Evolutionary conservation across 768 basidiomycete species (phyloP), one percentile per base, ranked within the genome.

Genomic region (Tricholoma flavovirens): DNA sequence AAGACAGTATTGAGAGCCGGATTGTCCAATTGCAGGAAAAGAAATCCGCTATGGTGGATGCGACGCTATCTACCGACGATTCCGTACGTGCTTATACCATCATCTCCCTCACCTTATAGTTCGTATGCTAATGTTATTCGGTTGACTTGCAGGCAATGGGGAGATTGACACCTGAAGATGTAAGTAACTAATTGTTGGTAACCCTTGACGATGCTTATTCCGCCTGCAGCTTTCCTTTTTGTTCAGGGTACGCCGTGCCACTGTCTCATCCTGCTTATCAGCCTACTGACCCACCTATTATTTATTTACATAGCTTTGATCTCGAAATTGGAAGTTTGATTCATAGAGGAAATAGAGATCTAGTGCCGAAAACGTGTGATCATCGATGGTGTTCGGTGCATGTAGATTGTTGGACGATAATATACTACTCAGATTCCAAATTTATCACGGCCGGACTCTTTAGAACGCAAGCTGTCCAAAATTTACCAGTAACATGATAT

Each of bases 11-110:
- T 59, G 97, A 99, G 69, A 88, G 87, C 63, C 86, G 93, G 59
- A 98, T 99, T 56, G 80, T 99, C 15, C 92, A 96, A 71, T 75
- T 96, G n/a, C 94, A 98, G 72, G 93, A 97, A 71, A 97, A 98
- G 77, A 99, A 99, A 69, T 83, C 87, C 36, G 93, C 93, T 0
- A 96, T 97, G 94, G 84, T 95, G 3, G 87, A 92, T 64, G 91
- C 91, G 14, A 92, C 93, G 0, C 70, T 93, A 17, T 90, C 89
- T 3, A 71, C 87, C 3, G 91, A 93, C 65, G 89, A 90, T 60
- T 87, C 86, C 45, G 88, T 87, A 64, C 12, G 84, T 71, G 45
- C 21, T 49, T 49, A 38, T 57, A 51, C 30, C 11, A 19, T n/a
- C 9, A 51, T 43, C 11, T 32, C 30, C 3, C 17, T 4, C 5